Evolutionary conservation across 306 rosid species (phyloP), one percentile per base, ranked within the genome.

Genomic region (Vigna hirtella): DNA sequence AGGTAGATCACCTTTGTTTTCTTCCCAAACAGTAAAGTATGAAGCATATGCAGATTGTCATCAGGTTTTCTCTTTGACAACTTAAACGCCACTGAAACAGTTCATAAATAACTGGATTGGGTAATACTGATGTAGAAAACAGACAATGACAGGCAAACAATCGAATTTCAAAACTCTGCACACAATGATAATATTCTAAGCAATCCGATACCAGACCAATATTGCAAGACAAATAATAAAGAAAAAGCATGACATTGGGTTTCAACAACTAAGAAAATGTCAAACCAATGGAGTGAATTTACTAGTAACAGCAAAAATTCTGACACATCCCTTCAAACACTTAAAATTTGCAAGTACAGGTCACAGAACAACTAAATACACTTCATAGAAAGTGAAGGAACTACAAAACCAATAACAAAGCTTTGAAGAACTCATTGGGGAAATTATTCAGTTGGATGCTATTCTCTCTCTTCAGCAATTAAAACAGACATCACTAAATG

Each of bases 1-100:
- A 57, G 69, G 8, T 22, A 73, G 58, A 24, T 69, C 63, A 96
- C 99, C 97, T 96, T 96, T 24, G 96, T 85, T 81, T 79, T 93
- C 85, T 91, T 96, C 38, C 96, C 98, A 57, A 90, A 96, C 73
- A 96, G 94, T 79, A 96, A 78, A 16, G 78, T 81, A 81, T 96
- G 99, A 76, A 96, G 93, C 13, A 89, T 53, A 17, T 96, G 98
- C 74, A 96, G 90, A 80, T 85, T 93, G 69, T 96, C 98, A 82
- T 96, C 98, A 28, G 91, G 81, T 84, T 93, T 93, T 86, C 99
- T 89, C 96, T 96, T 96, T 0, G 96, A 89, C 83, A 96, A 77
- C 87, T 93, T 96, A 92, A 87, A 96, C 66, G 97, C 92, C 89
- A 96, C 99, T 96, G 90, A 82, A 91, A 85, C 70, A 89, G 63